Percentiles rank a stretch among this genome's conserved stretches.
Conservation (phyloP, 176 grass and related monocot genomes). For the Secale cereale region DNA sequence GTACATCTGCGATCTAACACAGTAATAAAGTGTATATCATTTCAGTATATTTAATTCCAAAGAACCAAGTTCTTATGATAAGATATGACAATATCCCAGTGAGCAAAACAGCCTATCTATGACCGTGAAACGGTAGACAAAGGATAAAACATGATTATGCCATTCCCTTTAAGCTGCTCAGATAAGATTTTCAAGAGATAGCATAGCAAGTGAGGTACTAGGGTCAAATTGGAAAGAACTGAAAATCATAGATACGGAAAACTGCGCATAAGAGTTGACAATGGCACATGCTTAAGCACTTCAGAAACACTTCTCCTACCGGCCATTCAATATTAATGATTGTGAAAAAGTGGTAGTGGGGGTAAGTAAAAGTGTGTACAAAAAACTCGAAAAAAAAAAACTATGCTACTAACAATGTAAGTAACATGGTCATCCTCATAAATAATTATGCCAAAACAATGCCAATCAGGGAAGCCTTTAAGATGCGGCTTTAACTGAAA, state of each 20-base stretch:
- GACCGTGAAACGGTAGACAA: background rate
- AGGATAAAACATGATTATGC: background rate
- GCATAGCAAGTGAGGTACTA: background rate
- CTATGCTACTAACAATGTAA: background rate
- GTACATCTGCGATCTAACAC: slow-evolving; percentile 83
- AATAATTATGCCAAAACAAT: slow-evolving; percentile 13
- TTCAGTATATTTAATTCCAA: slow-evolving; percentile 1
- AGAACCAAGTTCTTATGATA: slow-evolving; percentile 1
- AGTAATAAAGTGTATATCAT: slow-evolving; percentile 13
- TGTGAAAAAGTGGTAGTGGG: background rate
- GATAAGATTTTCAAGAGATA: background rate
- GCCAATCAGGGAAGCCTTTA: background rate
- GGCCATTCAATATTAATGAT: background rate
- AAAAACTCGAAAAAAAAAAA: background rate
- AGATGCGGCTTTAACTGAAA: slow-evolving; percentile 1
- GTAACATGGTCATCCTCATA: background rate
- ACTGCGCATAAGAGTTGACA: background rate
- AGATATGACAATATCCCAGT: background rate
- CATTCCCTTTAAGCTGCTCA: background rate
- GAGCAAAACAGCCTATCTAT: slow-evolving; percentile 1
- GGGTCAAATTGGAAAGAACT: background rate
- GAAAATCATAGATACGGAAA: background rate
- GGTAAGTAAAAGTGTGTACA: background rate
- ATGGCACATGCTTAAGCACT: background rate
- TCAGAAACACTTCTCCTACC: background rate